Conservation (phyloP, 108 stramenopile genomes). For the Nannochloropsis oceanica region DNA sequence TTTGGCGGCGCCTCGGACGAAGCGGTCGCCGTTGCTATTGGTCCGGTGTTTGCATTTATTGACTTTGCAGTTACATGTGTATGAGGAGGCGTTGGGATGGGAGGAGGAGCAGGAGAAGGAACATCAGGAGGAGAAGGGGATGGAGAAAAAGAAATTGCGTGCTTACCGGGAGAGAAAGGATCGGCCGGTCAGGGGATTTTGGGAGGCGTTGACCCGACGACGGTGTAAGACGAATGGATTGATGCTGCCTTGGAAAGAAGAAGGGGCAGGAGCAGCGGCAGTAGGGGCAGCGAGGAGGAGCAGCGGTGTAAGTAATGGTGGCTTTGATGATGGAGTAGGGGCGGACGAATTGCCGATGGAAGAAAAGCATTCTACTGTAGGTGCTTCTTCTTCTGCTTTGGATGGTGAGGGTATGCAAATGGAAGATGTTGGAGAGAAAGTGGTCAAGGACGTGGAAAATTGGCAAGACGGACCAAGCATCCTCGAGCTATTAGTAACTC, state of each 20-base stretch:
- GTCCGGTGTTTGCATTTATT: conserved; percentile 7
- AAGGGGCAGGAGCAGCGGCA: not conserved
- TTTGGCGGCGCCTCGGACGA: not conserved
- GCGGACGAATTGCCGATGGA: no score
- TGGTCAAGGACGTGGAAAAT: not conserved
- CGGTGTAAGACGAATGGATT: not conserved
- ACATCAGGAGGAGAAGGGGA: not conserved
- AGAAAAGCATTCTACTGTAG: no score
- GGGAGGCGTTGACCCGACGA: not conserved
- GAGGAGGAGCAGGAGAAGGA: not conserved
- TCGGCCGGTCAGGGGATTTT: not conserved
- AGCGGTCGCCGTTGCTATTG: conserved; percentile 3
- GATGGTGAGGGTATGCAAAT: not conserved
- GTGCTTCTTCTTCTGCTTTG: not conserved
- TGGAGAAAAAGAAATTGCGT: no score
- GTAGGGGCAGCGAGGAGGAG: not conserved
- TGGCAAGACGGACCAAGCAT: not conserved
- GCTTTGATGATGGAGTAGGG: no score
- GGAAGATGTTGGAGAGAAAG: not conserved
- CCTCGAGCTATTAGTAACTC: not conserved
- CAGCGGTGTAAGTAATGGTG: not conserved
- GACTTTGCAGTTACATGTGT: conserved; percentile 16
- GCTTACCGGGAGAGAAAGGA: not conserved
- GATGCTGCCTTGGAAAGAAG: not conserved
- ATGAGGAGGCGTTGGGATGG: not conserved